Percentiles rank a stretch among this genome's conserved stretches.
phyloP scores from a whole-genome alignment of 1,284 basidiomycete genomes.

The Paramarasmius palmivorus region DNA sequence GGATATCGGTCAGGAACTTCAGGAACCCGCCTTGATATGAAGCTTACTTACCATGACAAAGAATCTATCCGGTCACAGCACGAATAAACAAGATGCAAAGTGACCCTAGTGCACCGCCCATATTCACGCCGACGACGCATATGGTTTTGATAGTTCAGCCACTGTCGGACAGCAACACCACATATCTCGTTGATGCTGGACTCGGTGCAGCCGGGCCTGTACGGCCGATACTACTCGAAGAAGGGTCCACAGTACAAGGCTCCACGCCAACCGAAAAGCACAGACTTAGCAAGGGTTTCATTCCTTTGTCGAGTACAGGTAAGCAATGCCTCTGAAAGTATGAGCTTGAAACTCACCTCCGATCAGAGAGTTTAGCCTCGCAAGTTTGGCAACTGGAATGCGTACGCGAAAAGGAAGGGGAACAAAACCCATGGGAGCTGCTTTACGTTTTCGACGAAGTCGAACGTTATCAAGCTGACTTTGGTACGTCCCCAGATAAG shows the following conservation, averaged over 20 bases:
- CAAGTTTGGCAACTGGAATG: constrained; percentile 1
- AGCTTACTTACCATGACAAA: no score
- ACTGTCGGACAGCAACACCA: constrained; percentile 26
- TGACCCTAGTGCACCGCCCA: constrained; percentile 26
- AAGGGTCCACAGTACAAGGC: constrained; percentile 25
- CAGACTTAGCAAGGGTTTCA: constrained; percentile 22
- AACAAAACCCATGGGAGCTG: background rate
- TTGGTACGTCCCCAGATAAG: no score
- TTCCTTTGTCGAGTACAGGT: constrained; percentile 28
- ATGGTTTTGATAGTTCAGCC: constrained; percentile 41
- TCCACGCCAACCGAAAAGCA: constrained; percentile 30
- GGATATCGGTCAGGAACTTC: constrained; percentile 22
- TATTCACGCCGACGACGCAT: constrained; percentile 24
- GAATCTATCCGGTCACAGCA: background rate
- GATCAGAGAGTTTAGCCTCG: background rate
- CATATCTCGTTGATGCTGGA: constrained; percentile 31
- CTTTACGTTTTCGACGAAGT: background rate
- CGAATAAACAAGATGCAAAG: constrained; percentile 2
- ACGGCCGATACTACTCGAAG: constrained; percentile 33
- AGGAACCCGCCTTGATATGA: no score
- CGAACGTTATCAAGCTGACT: background rate
- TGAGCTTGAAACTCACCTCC: background rate
- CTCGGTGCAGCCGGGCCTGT: constrained; percentile 25
- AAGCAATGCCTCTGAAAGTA: background rate
- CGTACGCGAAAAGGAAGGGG: background rate